Percentiles rank a stretch among this genome's conserved stretches.
Evolutionary conservation across 1,284 basidiomycete genomes (phyloP).

Genomic region (Ceratobasidium sp.): DNA sequence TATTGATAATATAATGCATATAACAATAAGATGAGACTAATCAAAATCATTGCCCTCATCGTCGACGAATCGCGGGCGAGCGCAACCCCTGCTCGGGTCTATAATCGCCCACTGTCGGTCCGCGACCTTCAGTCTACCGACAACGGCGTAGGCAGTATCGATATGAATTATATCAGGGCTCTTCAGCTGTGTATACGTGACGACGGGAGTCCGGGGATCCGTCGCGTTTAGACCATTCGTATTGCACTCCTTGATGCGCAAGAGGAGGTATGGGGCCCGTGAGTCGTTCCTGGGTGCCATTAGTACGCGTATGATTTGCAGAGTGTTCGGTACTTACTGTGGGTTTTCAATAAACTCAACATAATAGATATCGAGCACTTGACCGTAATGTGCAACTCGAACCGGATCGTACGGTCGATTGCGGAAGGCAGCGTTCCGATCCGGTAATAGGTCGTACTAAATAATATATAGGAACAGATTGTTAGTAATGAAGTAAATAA

Average conservation of each 20-base stretch:
- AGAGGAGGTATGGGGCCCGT: slow-evolving; percentile 10
- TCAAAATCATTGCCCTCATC: background rate
- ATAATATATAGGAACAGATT: background rate
- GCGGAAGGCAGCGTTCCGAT: background rate
- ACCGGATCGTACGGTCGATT: background rate
- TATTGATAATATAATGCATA: too few relatives aligned
- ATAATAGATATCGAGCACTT: slow-evolving; percentile 21
- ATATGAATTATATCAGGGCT: slow-evolving; percentile 4
- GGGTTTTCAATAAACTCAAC: slow-evolving; percentile 14
- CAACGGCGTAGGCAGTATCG: background rate
- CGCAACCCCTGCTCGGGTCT: slow-evolving; percentile 5
- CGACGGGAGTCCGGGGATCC: background rate
- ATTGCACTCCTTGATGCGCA: slow-evolving; percentile 1
- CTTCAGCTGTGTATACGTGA: slow-evolving; percentile 4
- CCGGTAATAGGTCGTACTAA: slow-evolving; percentile 1
- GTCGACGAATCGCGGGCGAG: slow-evolving; percentile 18
- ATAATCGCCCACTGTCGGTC: slow-evolving; percentile 3
- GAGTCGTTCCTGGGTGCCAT: background rate
- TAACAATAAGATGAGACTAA: slow-evolving; percentile 5
- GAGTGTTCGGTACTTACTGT: background rate
- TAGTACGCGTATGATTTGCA: too few relatives aligned
- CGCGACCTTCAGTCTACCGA: background rate
- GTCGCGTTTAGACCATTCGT: slow-evolving; percentile 16
- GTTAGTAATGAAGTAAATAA: background rate
- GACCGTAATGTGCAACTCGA: slow-evolving; percentile 17